These are phyloP conservation scores for Didymella arachidicola DNA, from an alignment of 2,329 filamentous ascomycete genomes.

Conservation along the genomic window DNA sequence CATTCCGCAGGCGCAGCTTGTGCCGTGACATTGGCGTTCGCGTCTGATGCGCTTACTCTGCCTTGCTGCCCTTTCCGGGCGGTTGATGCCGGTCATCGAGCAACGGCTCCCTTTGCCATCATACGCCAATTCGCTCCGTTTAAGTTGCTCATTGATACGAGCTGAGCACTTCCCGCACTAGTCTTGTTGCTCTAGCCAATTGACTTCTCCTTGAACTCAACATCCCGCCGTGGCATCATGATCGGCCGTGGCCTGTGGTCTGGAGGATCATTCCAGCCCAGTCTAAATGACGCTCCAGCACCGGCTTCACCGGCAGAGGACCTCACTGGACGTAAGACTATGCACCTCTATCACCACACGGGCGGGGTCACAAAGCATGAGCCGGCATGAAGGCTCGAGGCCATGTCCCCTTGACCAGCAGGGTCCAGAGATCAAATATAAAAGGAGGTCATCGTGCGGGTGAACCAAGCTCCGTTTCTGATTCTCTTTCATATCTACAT, in stretches of 20 bases:
- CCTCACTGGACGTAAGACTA: conserved; percentile 50
- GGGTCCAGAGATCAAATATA: conserved; percentile 44
- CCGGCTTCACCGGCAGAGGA: conserved; percentile 47
- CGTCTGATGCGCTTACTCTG: conserved; percentile 51
- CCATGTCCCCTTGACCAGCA: conserved; percentile 41
- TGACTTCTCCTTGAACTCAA: conserved; percentile 32
- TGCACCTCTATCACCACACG: conserved; percentile 51
- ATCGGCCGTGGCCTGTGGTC: conserved; percentile 44
- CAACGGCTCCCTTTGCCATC: conserved; percentile 41
- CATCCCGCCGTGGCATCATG: conserved; percentile 44
- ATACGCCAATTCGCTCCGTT: conserved; percentile 43
- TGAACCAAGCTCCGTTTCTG: conserved; percentile 33
- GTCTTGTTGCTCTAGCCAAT: conserved; percentile 42
- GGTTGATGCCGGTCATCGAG: conserved; percentile 38
- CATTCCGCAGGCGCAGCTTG: conserved; percentile 47
- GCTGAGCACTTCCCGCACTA: conserved; percentile 38
- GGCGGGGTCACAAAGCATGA: conserved; percentile 48
- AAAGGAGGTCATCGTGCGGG: conserved; percentile 43
- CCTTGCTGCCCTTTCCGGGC: conserved; percentile 48
- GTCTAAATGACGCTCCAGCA: conserved; percentile 44
- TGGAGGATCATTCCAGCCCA: conserved; percentile 45
- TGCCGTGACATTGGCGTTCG: conserved; percentile 38
- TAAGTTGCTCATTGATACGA: conserved; percentile 43
- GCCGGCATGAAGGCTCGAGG: conserved; percentile 47
- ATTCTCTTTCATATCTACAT: conserved; percentile 36